Conservation (phyloP, 1,139 yeast species). For the Protomyces pachydermus region DNA sequence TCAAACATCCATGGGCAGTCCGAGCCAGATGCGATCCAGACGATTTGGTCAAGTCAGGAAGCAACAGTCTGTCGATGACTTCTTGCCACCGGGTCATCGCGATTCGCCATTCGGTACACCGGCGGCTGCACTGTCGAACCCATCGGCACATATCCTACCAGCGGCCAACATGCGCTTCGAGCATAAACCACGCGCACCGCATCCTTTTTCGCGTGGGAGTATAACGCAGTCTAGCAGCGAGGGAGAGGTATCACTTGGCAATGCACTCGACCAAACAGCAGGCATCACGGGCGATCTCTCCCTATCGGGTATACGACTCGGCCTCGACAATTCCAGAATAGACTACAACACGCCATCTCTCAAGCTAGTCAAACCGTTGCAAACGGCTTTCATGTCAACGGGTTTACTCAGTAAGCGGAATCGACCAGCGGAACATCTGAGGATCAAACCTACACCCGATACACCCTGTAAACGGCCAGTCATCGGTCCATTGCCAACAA, state of each 20-base stretch:
- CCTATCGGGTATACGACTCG: background rate
- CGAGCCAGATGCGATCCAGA: conserved; percentile 26
- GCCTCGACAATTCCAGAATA: background rate
- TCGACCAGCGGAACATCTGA: conserved; percentile 35
- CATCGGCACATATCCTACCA: conserved; percentile 31
- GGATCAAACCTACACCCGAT: conserved; percentile 49
- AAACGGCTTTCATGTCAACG: conserved; percentile 73
- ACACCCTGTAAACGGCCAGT: conserved; percentile 71
- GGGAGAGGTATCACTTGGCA: background rate
- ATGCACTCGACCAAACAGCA: conserved; percentile 9
- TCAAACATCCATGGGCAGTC: conserved; percentile 39
- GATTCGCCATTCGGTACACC: conserved; percentile 34
- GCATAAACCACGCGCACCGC: conserved; percentile 18
- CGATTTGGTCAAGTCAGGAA: conserved; percentile 29
- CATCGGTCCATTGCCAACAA: conserved; percentile 21
- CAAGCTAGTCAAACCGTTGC: conserved; percentile 73
- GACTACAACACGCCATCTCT: conserved; percentile 47
- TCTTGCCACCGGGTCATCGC: conserved; percentile 26
- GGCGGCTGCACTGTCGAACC: conserved; percentile 29
- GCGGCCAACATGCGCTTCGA: background rate
- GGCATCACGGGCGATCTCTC: background rate
- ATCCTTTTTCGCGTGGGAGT: conserved; percentile 33
- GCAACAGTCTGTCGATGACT: conserved; percentile 33
- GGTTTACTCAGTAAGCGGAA: conserved; percentile 71
- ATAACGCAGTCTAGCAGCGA: conserved; percentile 29